A percentile compares a stretch with the other conserved stretches of the same genome.
phyloP scores from a whole-genome alignment of 1,139 yeast species.

The Waltiozyma sp. region DNA sequence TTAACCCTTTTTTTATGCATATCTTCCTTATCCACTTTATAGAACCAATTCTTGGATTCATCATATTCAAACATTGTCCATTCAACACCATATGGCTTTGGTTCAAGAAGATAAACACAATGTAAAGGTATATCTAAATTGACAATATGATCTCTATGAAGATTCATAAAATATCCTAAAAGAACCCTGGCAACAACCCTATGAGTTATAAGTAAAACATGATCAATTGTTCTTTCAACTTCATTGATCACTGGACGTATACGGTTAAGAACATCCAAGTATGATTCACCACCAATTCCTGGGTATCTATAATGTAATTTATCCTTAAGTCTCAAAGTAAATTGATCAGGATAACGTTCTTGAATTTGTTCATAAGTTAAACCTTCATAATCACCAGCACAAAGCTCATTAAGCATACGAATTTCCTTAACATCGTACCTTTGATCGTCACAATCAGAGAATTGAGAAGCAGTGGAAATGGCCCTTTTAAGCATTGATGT shows the following conservation, averaged over 20 bases:
- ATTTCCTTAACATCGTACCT: slow-evolving; percentile 70
- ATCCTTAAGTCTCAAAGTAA: slow-evolving; percentile 59
- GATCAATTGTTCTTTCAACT: slow-evolving; percentile 84
- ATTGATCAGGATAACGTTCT: slow-evolving; percentile 62
- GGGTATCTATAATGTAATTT: slow-evolving; percentile 84
- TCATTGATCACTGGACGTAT: slow-evolving; percentile 86
- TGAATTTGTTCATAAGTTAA: slow-evolving; percentile 82
- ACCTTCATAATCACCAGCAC: slow-evolving; percentile 89
- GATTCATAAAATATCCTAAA: slow-evolving; percentile 79
- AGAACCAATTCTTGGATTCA: slow-evolving; percentile 70
- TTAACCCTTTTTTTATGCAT: slow-evolving; percentile 36
- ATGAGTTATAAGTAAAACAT: slow-evolving; percentile 73
- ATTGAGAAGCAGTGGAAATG: slow-evolving; percentile 64
- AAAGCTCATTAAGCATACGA: slow-evolving; percentile 88
- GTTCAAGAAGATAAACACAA: slow-evolving; percentile 79
- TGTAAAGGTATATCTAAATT: slow-evolving; percentile 90
- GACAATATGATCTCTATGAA: slow-evolving; percentile 74
- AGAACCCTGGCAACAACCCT: slow-evolving; percentile 84
- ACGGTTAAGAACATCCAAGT: slow-evolving; percentile 84
- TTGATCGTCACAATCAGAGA: slow-evolving; percentile 39
- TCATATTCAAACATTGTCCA: slow-evolving; percentile 84
- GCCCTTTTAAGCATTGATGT: slow-evolving; percentile 78
- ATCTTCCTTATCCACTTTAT: slow-evolving; percentile 57
- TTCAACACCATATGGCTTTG: slow-evolving; percentile 90
- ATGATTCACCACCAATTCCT: slow-evolving; percentile 96